Evolutionary conservation across 2,329 filamentous ascomycete genomes (phyloP).

Genomic region (Ambrosiella cleistominuta): DNA sequence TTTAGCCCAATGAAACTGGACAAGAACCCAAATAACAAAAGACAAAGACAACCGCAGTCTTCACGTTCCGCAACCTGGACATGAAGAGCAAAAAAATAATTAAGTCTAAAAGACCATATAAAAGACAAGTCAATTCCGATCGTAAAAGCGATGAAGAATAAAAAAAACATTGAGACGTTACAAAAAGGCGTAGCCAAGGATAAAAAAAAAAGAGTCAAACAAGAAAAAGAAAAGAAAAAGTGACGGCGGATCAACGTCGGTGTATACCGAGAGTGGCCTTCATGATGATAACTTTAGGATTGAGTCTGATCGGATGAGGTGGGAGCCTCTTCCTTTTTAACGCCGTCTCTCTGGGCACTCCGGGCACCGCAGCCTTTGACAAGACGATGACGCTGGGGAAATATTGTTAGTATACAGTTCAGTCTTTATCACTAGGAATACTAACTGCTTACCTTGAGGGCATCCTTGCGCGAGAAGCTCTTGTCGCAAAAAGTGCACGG

Average conservation of each 20-base stretch:
- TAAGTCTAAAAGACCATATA: not conserved
- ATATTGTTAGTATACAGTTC: not conserved
- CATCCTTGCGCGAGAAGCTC: constrained; percentile 92
- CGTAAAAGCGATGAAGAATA: too few species aligned
- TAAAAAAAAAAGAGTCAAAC: not conserved
- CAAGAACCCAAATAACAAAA: not conserved
- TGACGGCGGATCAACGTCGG: not conserved
- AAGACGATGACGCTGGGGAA: constrained; percentile 37
- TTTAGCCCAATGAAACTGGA: not conserved
- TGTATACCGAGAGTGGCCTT: too few species aligned
- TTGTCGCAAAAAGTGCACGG: constrained; percentile 85
- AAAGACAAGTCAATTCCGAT: not conserved
- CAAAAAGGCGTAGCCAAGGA: not conserved
- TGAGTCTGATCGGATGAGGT: not conserved
- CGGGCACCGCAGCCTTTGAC: constrained; percentile 43
- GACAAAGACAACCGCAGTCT: not conserved
- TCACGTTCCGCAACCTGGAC: not conserved
- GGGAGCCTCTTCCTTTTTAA: not conserved
- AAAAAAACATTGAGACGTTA: not conserved
- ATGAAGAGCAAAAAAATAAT: not conserved
- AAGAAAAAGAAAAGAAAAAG: constrained; percentile 1
- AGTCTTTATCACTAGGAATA: not conserved
- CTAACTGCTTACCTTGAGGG: constrained; percentile 61
- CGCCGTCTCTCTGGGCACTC: constrained; percentile 13
- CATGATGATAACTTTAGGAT: not conserved